Evolutionary conservation across 1,284 basidiomycete genomes (phyloP).

Genomic region (Trichosporon sp.): DNA sequence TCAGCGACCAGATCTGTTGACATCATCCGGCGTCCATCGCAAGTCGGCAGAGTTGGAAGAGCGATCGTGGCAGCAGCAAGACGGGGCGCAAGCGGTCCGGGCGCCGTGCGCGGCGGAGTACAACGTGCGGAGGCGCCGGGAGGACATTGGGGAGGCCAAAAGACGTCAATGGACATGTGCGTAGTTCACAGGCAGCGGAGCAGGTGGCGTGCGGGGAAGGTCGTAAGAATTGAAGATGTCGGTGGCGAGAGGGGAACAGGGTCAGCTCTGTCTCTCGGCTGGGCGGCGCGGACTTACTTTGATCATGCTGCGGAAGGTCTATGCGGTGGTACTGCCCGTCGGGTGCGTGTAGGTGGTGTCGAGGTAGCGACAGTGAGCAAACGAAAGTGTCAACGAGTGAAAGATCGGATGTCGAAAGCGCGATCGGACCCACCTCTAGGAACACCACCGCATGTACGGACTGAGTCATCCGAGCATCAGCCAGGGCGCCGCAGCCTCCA

Average conservation of each 20-base stretch:
- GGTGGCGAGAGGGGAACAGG: slow-evolving; percentile 2
- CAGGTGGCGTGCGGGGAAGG: slow-evolving; percentile 1
- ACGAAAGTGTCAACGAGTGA: background rate
- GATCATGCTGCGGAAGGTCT: slow-evolving; percentile 52
- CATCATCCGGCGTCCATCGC: no score
- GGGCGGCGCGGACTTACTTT: slow-evolving; percentile 55
- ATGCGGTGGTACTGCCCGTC: background rate
- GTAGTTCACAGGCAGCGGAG: background rate
- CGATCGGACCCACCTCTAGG: background rate
- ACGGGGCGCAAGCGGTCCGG: background rate
- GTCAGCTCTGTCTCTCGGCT: slow-evolving; percentile 10
- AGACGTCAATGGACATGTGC: background rate
- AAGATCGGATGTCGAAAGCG: background rate
- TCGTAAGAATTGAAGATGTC: background rate
- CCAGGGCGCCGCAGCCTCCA: background rate
- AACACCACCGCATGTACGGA: background rate
- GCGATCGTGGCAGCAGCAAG: no score
- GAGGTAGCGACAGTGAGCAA: background rate
- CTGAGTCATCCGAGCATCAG: background rate
- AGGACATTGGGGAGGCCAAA: background rate
- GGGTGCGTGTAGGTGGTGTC: background rate
- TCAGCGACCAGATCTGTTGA: slow-evolving; percentile 90
- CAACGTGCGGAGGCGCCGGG: background rate
- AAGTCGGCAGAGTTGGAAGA: no score
- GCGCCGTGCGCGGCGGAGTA: background rate